These are phyloP conservation scores for Pouteria campechiana DNA, from an alignment of 179 eudicot species.

Conservation along the genomic window DNA sequence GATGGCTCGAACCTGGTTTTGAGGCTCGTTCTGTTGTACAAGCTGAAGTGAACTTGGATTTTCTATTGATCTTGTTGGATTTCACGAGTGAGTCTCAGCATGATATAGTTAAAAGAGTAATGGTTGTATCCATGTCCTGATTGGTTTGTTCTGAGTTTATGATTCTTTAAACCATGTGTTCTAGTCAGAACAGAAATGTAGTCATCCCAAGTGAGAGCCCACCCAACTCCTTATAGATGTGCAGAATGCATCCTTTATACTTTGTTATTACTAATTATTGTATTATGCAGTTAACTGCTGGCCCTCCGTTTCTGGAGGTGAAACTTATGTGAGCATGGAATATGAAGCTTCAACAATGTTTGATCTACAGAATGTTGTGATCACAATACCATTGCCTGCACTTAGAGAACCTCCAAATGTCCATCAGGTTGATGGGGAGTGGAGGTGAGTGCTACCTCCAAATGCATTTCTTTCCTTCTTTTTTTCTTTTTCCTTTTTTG, in stretches of 20 bases:
- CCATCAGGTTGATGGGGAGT: slow-evolving; percentile 84
- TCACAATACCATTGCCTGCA: slow-evolving; percentile 94
- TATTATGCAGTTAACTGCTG: slow-evolving; percentile 76
- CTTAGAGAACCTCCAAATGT: slow-evolving; percentile 93
- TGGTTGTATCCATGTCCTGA: background rate
- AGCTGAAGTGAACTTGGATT: too few relatives aligned
- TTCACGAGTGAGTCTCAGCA: too few relatives aligned
- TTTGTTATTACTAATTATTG: background rate
- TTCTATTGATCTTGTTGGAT: too few relatives aligned
- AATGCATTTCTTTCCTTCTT: background rate
- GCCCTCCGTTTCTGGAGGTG: slow-evolving; percentile 97
- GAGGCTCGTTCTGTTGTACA: too few relatives aligned
- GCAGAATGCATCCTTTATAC: background rate
- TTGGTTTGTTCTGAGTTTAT: background rate
- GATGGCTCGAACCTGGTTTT: too few relatives aligned
- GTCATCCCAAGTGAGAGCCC: too few relatives aligned
- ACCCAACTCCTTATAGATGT: too few relatives aligned
- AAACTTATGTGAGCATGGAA: slow-evolving; percentile 86
- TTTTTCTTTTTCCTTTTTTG: background rate
- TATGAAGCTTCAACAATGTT: slow-evolving; percentile 79
- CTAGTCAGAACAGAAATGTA: too few relatives aligned
- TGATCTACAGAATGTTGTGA: slow-evolving; percentile 88
- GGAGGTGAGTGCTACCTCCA: slow-evolving; percentile 51
- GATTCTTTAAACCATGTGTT: background rate
- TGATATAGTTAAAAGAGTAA: too few relatives aligned